Evolutionary conservation across 208 protist genomes (phyloP), one percentile per base, ranked within the genome.

Genomic region (Naegleria lovaniensis): DNA sequence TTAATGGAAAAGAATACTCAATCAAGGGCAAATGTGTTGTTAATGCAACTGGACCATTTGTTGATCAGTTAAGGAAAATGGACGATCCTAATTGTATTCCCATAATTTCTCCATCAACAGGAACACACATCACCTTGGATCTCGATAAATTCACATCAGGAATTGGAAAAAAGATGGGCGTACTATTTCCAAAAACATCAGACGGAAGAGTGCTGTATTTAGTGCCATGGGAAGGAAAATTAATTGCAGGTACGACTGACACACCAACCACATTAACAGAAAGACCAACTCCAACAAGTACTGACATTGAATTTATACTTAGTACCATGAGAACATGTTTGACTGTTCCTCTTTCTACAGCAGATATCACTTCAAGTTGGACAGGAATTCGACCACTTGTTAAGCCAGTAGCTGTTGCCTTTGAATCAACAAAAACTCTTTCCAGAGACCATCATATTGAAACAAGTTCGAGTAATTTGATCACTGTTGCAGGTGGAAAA

Each of bases 221-320:
- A 48, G 93, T 98, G 52, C 96, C 97, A 83, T 99, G 97, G 97
- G 93, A 97, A 29, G 96, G 96, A 88, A 94, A 94, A 85, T 98
- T 96, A 89, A 93, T 99, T 33, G 94, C 97, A n/a, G 97, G 97
- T 75, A 99, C 97, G 19, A 99, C 97, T 3, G 97, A 99, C 92
- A 93, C 92, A 90, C 91, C 90, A 40, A 95, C 92, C 51, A 93
- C 94, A 52, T 92, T 97, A 55, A 94, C 93, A 83, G 93, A 94
- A 0, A n/a, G 93, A 95, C 95, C 91, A 88, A 95, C 67, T 29
- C 92, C 95, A 6, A 93, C 93, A 19, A 90, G 94, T 83, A 92
- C 51, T 7, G 96, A 98, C 90, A 94, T 98, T 76, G 91, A 95
- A 36, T 98, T 97, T 92, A 94, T 98, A 16, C 91, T 98, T 33